Base-by-base conservation (phyloP, 2,329 filamentous ascomycete genomes). In the Colletotrichum cuscutae region DNA sequence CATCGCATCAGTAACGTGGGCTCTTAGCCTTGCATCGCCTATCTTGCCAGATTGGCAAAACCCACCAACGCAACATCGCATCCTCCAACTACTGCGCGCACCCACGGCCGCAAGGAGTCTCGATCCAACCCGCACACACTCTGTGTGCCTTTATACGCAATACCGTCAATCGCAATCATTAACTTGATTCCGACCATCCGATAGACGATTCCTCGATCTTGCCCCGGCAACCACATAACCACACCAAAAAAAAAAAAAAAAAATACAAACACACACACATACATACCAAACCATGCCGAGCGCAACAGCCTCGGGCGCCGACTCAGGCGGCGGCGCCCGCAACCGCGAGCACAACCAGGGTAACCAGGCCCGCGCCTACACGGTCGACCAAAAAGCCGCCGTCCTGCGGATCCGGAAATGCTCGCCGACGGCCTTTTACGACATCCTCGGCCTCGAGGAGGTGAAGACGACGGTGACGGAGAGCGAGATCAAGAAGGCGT, bases 401-500 rank as follows among this genome's bases (percentile, higher is more conserved):
- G 97, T 99, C 37, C 86, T 97, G 78, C 91, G 97, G 76, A 97
- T 99, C 81, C 92, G 94, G 76, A 90, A 89, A 85, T 99, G 97
- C 85, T 87, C 89, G 52, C 86, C 93, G 26, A 98, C 95, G 4
- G 94, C 94, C 22, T 99, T 97, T 84, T 99, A 99, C 86, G 97
- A 98, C 81, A 98, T 99, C 77, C 86, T 99, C 37, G 92, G 91
- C 26, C 84, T 98, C 61, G 91, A 93, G 75, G 84, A 86, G 62
- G 86, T 92, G 52, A 88, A 89, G 77, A 85, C 88, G 70, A 89
- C 91, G 24, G 92, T 90, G 78, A 91, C 91, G 61, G 96, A 98
- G 77, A 83, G 87, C 74, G 96, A 98, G 79, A 95, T 99, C 81
- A 99, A 98, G 84, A 98, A 98, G 86, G 96, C 97, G 7, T 99